phyloP scores from a whole-genome alignment of 129 eudicot genomes.

The Pittosporum tobira region DNA sequence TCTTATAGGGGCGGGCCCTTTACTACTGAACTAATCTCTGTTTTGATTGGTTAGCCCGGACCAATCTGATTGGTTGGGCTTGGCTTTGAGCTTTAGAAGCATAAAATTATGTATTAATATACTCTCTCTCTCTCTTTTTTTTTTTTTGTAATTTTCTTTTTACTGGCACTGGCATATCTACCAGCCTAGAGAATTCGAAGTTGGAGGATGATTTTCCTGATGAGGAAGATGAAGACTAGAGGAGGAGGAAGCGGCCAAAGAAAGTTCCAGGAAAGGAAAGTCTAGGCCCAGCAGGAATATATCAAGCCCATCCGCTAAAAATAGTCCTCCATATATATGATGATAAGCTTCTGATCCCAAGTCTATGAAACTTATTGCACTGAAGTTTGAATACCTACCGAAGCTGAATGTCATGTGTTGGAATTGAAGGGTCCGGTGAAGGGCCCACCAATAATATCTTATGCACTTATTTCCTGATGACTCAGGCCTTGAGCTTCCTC shows the following conservation, averaged over 20 bases:
- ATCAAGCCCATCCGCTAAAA: constrained; percentile 84
- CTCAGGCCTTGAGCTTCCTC: constrained; percentile 94
- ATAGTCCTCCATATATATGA: constrained; percentile 58
- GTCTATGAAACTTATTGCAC: constrained; percentile 48
- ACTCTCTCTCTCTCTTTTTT: too few relatives aligned
- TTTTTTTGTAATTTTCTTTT: neutral
- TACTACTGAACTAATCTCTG: too few relatives aligned
- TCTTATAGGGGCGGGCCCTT: too few relatives aligned
- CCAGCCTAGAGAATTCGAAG: constrained; percentile 51
- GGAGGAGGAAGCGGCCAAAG: constrained; percentile 89
- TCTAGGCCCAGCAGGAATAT: constrained; percentile 60
- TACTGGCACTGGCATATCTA: constrained; percentile 37
- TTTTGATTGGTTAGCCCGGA: too few relatives aligned
- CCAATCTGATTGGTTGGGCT: too few relatives aligned
- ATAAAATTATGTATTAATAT: too few relatives aligned
- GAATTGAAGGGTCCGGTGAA: constrained; percentile 67
- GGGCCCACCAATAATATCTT: constrained; percentile 54
- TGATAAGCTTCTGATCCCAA: constrained; percentile 45
- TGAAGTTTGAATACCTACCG: constrained; percentile 72
- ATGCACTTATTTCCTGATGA: constrained; percentile 92
- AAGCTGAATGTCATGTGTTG: constrained; percentile 79
- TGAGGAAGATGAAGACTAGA: constrained; percentile 95
- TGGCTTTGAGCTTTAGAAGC: too few relatives aligned
- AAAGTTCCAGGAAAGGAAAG: constrained; percentile 67
- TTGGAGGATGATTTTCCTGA: constrained; percentile 75